Evolutionary conservation across 306 rosid species (phyloP), one percentile per base, ranked within the genome.

Genomic region (Ochetophila trinervis): DNA sequence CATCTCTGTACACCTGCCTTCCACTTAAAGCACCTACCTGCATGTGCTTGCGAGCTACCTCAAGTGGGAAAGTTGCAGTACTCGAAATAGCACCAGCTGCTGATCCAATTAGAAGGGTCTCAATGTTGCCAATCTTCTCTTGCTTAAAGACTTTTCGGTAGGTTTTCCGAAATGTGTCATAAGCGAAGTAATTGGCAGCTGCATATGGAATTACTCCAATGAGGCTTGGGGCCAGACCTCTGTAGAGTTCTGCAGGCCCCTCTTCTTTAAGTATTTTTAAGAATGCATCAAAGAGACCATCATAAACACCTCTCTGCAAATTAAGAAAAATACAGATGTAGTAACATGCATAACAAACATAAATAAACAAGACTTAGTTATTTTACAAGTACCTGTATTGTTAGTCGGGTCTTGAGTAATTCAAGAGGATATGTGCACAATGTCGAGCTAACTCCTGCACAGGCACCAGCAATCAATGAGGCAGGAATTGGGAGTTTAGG

Each of bases 11-110:
- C 10, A 90, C 84, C 73, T 81, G 95, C 52, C 95, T 83, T 76
- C 97, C 97, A 77, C 91, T 81, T 4, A 90, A 74, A 53, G 96
- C 90, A 21, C 97, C 97, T 3, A 86, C 96, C 76, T 94, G 99
- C 99, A 93, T 93, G 24, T 93, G 99, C 83, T 93, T 93, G 72
- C 99, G 97, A 69, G 91, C 97, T 24, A 94, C 99, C 85, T 94
- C 97, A 0, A 94, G 91, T 2, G 99, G 99, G 84, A 90, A 94
- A 9, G 99, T 94, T 0, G 97, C 95, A 15, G 74, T 84, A 20
- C 99, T 94, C 30, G 97, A 94, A 68, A 94, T 68, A 59, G 99
- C 99, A 60, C 97, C 97, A 0, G 99, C 96, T 8, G 85, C 88
- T 48, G 97, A 90, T 63, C 99, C 99, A 42, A 93, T 93, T 62